phyloP scores from a whole-genome alignment of 2,329 filamentous ascomycete species.

The Clarireedia hainanense region DNA sequence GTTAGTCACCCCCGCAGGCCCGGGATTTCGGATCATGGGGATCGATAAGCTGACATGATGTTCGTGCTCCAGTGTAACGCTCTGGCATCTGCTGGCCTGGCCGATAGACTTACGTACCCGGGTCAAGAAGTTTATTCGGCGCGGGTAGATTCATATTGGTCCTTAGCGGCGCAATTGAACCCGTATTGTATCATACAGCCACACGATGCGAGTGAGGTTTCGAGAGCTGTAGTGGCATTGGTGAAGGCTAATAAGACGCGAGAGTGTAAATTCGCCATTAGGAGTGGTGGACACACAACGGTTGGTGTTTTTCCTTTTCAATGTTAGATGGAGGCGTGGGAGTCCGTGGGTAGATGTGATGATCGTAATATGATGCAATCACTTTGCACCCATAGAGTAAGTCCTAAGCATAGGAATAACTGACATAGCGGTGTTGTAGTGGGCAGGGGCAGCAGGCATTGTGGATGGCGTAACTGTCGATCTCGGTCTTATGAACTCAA shows the following conservation, averaged over 20 bases:
- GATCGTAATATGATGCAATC: neutral
- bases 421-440: neutral
- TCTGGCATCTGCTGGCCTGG: neutral
- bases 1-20: neutral
- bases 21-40: neutral
- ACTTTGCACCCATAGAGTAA: neutral
- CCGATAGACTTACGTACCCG: neutral
- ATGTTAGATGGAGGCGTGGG: neutral
- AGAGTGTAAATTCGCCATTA: conserved; percentile 20
- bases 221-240: neutral
- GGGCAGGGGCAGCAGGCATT: conserved; percentile 42
- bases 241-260: neutral
- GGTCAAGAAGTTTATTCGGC: neutral
- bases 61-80: neutral
- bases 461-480: conserved; percentile 43
- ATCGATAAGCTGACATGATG: neutral
- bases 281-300: conserved; percentile 19
- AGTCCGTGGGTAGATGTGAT: too few species aligned
- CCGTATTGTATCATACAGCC: neutral
- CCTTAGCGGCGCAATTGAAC: neutral
- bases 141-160: neutral
- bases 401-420: neutral
- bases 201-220: neutral
- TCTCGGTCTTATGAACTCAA: conserved; percentile 28
- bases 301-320: neutral